phyloP scores from a whole-genome alignment of 441 rosid species.

The Mallotus repandus region DNA sequence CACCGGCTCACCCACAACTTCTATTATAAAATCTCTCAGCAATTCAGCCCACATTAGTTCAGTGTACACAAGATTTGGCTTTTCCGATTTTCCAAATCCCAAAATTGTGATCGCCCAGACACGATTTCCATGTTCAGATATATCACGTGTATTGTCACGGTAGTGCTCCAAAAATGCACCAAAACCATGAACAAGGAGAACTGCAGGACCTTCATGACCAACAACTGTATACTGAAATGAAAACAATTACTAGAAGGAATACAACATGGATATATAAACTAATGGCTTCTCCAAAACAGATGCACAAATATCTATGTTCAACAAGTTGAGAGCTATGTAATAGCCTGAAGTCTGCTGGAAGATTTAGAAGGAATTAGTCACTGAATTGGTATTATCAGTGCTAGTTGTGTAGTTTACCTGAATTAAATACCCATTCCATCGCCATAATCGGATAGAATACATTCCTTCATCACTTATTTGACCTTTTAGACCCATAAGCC shows the following conservation, averaged over 20 bases:
- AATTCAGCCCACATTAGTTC: constrained; percentile 88
- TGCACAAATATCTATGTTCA: constrained; percentile 11
- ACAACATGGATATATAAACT: not conserved
- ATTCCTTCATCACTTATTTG: constrained; percentile 33
- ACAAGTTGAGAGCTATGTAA: constrained; percentile 4
- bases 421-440: constrained; percentile 82
- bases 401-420: constrained; percentile 47
- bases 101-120: constrained; percentile 79
- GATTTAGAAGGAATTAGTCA: not conserved
- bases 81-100: constrained; percentile 95
- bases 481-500: constrained; percentile 61
- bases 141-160: constrained; percentile 58
- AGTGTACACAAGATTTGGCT: constrained; percentile 78
- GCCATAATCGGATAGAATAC: constrained; percentile 57
- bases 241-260: constrained; percentile 18
- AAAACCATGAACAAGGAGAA: constrained; percentile 91
- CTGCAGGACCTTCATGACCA: constrained; percentile 71
- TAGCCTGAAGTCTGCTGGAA: not conserved
- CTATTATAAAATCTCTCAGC: constrained; percentile 75
- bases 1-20: constrained; percentile 78
- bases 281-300: not conserved
- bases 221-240: constrained; percentile 62
- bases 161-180: constrained; percentile 92
- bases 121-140: constrained; percentile 54
- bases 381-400: constrained; percentile 9